Conservation (phyloP, 495 filamentous ascomycete species). For the Penicillium tannophilum region DNA sequence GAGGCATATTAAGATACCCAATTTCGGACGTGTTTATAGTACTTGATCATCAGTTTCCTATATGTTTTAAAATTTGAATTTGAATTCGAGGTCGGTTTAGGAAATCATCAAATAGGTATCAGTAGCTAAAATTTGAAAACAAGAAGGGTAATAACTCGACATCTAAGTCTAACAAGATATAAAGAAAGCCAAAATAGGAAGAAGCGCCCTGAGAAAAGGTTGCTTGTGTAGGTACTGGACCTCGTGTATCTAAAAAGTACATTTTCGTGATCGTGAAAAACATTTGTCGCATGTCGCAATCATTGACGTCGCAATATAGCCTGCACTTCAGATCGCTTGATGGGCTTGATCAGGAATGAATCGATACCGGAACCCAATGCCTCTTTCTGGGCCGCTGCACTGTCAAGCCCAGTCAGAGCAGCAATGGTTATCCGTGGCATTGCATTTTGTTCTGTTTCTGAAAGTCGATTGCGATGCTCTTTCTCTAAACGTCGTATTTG, state of each 20-base stretch:
- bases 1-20: background rate
- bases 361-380: conserved; percentile 39
- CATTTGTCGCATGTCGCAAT: background rate
- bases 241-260: background rate
- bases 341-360: conserved; percentile 39
- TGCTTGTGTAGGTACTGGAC: too few relatives aligned
- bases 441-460: background rate
- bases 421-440: conserved; percentile 24
- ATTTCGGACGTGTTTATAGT: background rate
- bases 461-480: background rate
- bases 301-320: background rate
- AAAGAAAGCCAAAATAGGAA: background rate
- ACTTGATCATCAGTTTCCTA: background rate
- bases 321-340: conserved; percentile 3
- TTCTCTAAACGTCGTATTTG: conserved; percentile 50
- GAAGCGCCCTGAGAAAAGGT: background rate
- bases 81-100: too few relatives aligned
- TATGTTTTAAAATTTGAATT: too few relatives aligned
- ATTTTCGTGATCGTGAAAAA: background rate
- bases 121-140: too few relatives aligned
- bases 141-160: background rate
- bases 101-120: too few relatives aligned
- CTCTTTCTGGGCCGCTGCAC: conserved; percentile 25
- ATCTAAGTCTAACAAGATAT: background rate
- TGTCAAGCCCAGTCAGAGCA: conserved; percentile 39